A percentile compares a stretch with the other conserved stretches of the same genome.
Evolutionary conservation across 2,329 filamentous ascomycete genomes (phyloP).

Genomic region (Fusarium keratoplasticum): DNA sequence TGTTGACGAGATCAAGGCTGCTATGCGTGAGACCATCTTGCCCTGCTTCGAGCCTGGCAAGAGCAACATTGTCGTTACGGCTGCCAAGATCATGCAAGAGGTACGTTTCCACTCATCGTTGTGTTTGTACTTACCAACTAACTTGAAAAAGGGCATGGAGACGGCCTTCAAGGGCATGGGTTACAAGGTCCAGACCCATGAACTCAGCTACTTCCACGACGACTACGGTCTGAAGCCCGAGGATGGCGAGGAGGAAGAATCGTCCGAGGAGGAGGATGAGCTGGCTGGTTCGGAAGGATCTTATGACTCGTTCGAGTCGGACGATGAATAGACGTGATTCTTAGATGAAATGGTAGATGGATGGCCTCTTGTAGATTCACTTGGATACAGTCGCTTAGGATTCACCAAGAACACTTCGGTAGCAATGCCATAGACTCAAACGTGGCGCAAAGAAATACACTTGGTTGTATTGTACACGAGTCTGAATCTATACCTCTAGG

Average conservation of each 20-base stretch:
- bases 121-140: background rate
- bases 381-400: conserved; percentile 5
- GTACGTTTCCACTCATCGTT: conserved; percentile 59
- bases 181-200: conserved; percentile 81
- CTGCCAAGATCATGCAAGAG: conserved; percentile 85
- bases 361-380: conserved; percentile 14
- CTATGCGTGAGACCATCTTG: conserved; percentile 79
- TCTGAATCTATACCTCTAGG: conserved; percentile 28
- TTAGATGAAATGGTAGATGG: background rate
- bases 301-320: conserved; percentile 45
- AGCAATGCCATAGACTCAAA: conserved; percentile 36
- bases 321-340: conserved; percentile 41
- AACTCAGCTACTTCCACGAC: conserved; percentile 85
- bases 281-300: conserved; percentile 46
- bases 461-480: conserved; percentile 38
- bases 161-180: conserved; percentile 79
- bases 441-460: conserved; percentile 22
- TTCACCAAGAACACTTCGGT: conserved; percentile 26
- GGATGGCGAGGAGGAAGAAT: conserved; percentile 66
- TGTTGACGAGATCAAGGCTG: conserved; percentile 79
- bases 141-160: conserved; percentile 71
- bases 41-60: conserved; percentile 83
- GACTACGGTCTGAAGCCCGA: conserved; percentile 85
- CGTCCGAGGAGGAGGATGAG: conserved; percentile 60
- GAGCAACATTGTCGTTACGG: conserved; percentile 89